phyloP scores from a whole-genome alignment of 345 rosid species.

The Salix udensis region DNA sequence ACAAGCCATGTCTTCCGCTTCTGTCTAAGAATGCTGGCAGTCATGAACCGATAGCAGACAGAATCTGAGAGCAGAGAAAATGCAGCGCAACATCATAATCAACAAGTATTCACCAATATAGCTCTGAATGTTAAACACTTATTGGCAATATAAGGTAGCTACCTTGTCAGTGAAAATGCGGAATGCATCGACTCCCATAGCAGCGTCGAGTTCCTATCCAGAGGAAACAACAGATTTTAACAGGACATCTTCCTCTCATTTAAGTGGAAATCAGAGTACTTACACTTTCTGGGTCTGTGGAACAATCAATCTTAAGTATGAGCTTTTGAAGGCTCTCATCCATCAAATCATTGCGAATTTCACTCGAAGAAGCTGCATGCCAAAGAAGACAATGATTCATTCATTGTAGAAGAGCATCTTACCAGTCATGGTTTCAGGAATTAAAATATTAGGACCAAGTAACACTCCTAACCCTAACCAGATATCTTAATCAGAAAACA shows the following conservation, averaged over 20 bases:
- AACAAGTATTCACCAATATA: neutral
- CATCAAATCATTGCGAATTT: conserved; percentile 40
- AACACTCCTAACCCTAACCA: neutral
- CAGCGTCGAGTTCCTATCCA: conserved; percentile 53
- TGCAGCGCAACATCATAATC: neutral
- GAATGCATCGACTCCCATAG: conserved; percentile 50
- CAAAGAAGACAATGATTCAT: neutral
- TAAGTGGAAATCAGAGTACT: conserved; percentile 19
- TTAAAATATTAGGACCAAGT: neutral
- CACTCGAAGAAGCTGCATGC: conserved; percentile 49
- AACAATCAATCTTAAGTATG: conserved; percentile 35
- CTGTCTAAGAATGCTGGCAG: neutral
- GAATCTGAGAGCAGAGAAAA: conserved; percentile 31
- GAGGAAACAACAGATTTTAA: conserved; percentile 13
- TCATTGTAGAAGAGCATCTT: neutral
- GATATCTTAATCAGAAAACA: no score
- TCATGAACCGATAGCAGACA: conserved; percentile 28
- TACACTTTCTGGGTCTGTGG: conserved; percentile 44
- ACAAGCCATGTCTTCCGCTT: neutral
- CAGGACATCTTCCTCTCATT: conserved; percentile 2
- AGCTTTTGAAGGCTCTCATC: conserved; percentile 45
- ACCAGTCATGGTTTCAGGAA: conserved; percentile 2
- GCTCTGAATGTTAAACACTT: neutral
- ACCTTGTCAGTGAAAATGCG: conserved; percentile 52
- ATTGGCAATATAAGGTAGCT: neutral